phyloP scores from a whole-genome alignment of 73 alveolate genomes.

The Stentor roeselii region DNA sequence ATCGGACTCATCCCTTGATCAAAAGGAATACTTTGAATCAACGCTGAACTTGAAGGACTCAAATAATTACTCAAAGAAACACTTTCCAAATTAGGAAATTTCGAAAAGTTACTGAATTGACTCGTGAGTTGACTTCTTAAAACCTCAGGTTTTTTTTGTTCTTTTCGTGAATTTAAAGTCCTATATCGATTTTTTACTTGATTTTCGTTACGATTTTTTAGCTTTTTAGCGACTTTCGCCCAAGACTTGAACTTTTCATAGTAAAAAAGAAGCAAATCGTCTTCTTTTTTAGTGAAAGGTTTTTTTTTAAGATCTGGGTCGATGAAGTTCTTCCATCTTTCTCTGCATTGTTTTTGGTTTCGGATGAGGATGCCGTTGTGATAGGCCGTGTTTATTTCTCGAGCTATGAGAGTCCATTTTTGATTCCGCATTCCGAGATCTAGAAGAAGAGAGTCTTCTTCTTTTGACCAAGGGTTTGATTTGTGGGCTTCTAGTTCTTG shows the following conservation, averaged over 20 bases:
- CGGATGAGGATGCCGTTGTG: constrained; percentile 12
- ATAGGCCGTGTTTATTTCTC: not conserved
- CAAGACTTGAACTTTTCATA: not conserved
- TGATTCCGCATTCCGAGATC: not conserved
- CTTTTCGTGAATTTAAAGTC: no score
- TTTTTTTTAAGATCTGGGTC: not conserved
- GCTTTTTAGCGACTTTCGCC: not conserved
- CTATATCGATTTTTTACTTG: not conserved
- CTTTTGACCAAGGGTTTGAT: not conserved
- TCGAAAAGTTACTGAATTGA: no score
- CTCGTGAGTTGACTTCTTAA: no score
- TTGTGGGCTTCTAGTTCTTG: no score
- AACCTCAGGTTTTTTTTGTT: no score
- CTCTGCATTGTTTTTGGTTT: not conserved
- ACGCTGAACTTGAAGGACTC: no score
- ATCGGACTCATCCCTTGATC: no score
- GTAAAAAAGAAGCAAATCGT: not conserved
- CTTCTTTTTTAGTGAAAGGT: not conserved
- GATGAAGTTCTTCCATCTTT: not conserved
- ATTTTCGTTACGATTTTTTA: not conserved
- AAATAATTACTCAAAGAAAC: no score
- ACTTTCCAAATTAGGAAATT: no score
- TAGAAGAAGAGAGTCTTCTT: not conserved
- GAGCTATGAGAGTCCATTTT: not conserved
- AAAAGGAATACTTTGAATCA: no score